Base-by-base conservation (phyloP, 2,329 filamentous ascomycete genomes). In the Celoporthe dispersa region DNA sequence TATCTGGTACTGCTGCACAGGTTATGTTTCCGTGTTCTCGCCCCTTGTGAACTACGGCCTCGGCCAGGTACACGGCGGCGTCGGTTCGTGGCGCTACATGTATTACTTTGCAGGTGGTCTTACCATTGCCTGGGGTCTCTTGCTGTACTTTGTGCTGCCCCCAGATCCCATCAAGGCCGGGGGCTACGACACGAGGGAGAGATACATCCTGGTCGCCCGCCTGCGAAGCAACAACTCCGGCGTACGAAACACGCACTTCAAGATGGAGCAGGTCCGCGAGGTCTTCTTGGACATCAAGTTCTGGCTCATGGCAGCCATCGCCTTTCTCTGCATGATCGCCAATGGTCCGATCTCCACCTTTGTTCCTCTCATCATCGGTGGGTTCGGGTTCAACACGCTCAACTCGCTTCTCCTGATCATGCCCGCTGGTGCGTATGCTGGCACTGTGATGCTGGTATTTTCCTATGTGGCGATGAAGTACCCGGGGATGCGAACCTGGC, bases 281-380 rank as follows among this genome's bases (percentile, higher is more conserved):
- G 68, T 74, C 1, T 44, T 70, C 6, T 22, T 60, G 48, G 74
- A 75, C 66, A 59, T 71, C 66, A 73, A 73, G 70, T 71, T 80
- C 57, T 78, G 75, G 66, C 74, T 76, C 22, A 72, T 76, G 6
- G 77, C 75, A 64, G 55, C 75, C 0, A 70, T 74, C 1, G 75
- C 75, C 0, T 71, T 92, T 37, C 90, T 88, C 78, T 87, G 91
- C 74, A 90, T 90, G 25, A 83, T 92, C 31, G 89, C 90, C 63
- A 89, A 92, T 71, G 88, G 89, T 67, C 91, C 91, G 76, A 87
- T 92, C 75, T 91, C 92, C 77, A 84, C 89, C 75, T 84, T 89
- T 74, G 83, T 83, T 73, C 80, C 87, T 63, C 81, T 89, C 53
- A 89, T 92, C 72, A 81, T 90, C 44, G 90, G 90, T 70, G 88